Conservation (phyloP, 2,329 filamentous ascomycete genomes). For the Ustulina deusta region DNA sequence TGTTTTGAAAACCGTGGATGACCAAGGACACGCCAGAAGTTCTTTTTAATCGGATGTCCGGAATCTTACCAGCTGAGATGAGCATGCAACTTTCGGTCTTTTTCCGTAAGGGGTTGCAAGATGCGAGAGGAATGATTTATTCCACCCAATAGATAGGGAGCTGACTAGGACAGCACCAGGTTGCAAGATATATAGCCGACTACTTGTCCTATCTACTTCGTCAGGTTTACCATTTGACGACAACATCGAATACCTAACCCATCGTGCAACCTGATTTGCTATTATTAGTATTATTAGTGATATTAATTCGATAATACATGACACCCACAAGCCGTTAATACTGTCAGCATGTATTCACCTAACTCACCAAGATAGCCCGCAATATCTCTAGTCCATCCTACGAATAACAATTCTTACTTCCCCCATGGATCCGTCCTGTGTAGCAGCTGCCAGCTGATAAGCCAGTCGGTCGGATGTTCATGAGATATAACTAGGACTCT, state of each 20-base stretch:
- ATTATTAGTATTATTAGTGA: too few species aligned
- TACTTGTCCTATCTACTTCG: background rate
- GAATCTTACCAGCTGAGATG: background rate
- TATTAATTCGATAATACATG: too few species aligned
- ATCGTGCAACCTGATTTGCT: too few species aligned
- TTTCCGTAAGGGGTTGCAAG: background rate
- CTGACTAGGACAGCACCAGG: background rate
- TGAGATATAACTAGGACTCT: background rate
- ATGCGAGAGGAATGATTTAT: background rate
- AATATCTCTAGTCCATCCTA: background rate
- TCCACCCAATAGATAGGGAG: background rate
- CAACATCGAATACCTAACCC: background rate
- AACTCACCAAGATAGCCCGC: background rate
- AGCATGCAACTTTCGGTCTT: background rate
- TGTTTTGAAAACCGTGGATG: background rate
- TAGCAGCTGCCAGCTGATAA: background rate
- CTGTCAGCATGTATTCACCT: background rate
- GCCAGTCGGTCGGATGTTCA: background rate
- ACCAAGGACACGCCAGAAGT: background rate
- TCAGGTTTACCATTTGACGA: background rate
- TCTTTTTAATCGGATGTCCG: background rate
- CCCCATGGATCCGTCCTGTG: background rate
- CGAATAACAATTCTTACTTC: background rate
- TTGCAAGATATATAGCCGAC: background rate
- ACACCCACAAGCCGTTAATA: too few species aligned